phyloP scores from a whole-genome alignment of 225 moss, liverwort and hornwort genomes.

The Thuidium tamariscinum region DNA sequence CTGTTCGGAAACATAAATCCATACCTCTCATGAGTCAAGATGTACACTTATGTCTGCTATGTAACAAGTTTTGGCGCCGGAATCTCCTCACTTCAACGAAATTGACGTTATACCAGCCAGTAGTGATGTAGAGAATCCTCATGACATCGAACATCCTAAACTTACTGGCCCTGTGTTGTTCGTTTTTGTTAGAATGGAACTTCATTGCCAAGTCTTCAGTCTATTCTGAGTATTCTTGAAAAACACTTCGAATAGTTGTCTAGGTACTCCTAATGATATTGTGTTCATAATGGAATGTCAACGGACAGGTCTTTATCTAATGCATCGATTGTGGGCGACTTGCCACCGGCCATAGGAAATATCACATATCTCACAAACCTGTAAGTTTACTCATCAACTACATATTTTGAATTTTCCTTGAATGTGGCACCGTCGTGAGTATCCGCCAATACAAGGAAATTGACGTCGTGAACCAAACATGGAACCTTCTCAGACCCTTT shows the following conservation, averaged over 20 bases:
- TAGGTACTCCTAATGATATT: background rate
- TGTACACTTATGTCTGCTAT: background rate
- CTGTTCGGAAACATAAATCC: background rate
- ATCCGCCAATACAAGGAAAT: too few relatives aligned
- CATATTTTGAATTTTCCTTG: background rate
- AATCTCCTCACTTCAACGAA: too few relatives aligned
- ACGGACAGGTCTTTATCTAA: background rate
- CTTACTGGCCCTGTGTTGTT: background rate
- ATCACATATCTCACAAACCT: accelerated
- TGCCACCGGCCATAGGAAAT: background rate
- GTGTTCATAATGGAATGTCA: background rate
- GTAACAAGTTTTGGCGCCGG: background rate
- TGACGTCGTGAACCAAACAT: background rate
- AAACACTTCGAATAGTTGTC: background rate
- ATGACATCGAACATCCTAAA: background rate
- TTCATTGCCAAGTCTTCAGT: background rate
- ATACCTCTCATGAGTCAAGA: background rate
- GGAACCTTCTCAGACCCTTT: background rate
- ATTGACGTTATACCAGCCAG: too few relatives aligned
- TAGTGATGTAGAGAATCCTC: background rate
- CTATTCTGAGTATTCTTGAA: background rate
- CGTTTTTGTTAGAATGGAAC: background rate
- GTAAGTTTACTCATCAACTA: background rate
- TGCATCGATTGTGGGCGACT: constrained; percentile 4
- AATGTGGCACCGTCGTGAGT: background rate